phyloP scores from a whole-genome alignment of 2,329 filamentous ascomycete species.

The Pleoardoris graminearum region DNA sequence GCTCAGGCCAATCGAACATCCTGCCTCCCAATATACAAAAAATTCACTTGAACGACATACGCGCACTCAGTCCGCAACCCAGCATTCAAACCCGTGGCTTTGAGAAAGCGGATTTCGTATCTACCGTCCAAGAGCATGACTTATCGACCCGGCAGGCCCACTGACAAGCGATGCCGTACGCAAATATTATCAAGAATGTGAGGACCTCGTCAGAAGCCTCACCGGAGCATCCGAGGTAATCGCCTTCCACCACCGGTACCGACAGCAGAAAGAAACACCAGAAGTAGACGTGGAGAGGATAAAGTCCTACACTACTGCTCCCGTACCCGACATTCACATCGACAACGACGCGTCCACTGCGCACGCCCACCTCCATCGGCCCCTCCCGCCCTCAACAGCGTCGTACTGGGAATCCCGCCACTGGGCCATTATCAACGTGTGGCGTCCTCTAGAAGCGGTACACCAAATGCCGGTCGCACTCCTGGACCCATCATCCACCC shows the following conservation, averaged over 20 bases:
- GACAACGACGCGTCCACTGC: constrained; percentile 7
- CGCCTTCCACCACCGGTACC: constrained; percentile 5
- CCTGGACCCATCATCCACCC: neutral
- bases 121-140: neutral
- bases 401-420: neutral
- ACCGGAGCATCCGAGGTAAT: neutral
- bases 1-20: constrained; percentile 1
- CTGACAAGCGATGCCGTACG: neutral
- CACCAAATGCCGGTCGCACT: constrained; percentile 4
- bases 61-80: neutral
- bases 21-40: constrained; percentile 1
- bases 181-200: constrained; percentile 1
- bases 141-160: neutral
- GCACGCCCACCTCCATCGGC: neutral
- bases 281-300: neutral
- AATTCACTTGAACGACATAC: neutral
- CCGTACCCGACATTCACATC: constrained; percentile 8
- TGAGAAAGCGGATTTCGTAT: neutral
- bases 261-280: neutral
- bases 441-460: neutral
- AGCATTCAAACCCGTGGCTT: neutral
- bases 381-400: neutral
- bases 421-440: constrained; percentile 9
- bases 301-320: constrained; percentile 1
- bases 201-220: neutral